Conservation (phyloP, 805 yeast species). For the Dipodascus geniculatus region DNA sequence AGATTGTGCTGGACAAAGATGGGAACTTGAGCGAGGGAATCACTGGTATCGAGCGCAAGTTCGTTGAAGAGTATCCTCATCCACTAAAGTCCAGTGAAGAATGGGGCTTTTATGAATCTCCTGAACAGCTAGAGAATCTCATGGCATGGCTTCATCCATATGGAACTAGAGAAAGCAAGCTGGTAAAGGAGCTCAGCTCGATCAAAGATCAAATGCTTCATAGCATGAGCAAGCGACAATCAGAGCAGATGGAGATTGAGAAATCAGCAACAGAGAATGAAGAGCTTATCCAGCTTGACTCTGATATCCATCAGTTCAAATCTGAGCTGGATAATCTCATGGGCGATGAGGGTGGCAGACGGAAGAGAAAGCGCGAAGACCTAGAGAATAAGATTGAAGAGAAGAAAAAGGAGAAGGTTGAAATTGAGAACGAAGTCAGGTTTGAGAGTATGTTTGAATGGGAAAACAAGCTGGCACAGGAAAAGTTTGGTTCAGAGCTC, state of each 20-base stretch:
- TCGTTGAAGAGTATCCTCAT: slow-evolving; percentile 54
- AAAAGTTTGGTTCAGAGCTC: slow-evolving; percentile 1
- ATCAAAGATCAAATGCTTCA: slow-evolving; percentile 41
- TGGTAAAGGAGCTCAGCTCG: slow-evolving; percentile 47
- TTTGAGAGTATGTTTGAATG: slow-evolving; percentile 8
- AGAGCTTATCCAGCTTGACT: slow-evolving; percentile 25
- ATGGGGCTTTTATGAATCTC: slow-evolving; percentile 64
- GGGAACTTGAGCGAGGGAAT: slow-evolving; percentile 3
- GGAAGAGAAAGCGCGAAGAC: slow-evolving; percentile 13
- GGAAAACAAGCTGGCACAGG: slow-evolving; percentile 4
- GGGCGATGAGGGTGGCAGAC: slow-evolving; percentile 4
- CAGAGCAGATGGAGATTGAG: slow-evolving; percentile 8
- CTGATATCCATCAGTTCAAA: slow-evolving; percentile 6
- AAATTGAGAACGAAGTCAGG: slow-evolving; percentile 5
- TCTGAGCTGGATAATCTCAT: slow-evolving; percentile 19
- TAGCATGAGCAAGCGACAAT: slow-evolving; percentile 46
- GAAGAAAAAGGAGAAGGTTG: slow-evolving; percentile 9
- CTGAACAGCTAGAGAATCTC: slow-evolving; percentile 44
- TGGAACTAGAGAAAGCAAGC: slow-evolving; percentile 60
- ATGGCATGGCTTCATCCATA: slow-evolving; percentile 59
- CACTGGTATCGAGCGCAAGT: slow-evolving; percentile 37
- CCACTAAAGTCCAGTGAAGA: slow-evolving; percentile 37
- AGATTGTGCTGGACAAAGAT: slow-evolving; percentile 5
- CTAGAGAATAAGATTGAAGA: slow-evolving; percentile 13
- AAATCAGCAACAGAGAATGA: slow-evolving; percentile 29